These are phyloP conservation scores for Eucalyptus pauciflora DNA, from an alignment of 345 rosid species.

Conservation along the genomic window DNA sequence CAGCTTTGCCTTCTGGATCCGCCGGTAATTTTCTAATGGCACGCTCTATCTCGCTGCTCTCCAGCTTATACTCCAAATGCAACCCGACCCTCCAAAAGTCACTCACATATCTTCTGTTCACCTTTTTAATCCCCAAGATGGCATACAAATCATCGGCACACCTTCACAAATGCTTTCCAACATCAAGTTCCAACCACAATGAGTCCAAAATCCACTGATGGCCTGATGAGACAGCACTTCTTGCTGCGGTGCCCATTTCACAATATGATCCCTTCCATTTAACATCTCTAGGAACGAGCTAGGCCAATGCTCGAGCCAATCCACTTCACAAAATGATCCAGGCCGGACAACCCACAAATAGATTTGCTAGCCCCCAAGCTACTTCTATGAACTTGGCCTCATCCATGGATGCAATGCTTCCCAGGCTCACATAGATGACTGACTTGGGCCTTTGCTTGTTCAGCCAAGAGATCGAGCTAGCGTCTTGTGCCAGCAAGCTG, in stretches of 20 bases:
- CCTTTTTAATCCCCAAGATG: not conserved
- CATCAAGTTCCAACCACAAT: not conserved
- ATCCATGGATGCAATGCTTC: constrained; percentile 10
- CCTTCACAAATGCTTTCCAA: constrained; percentile 1
- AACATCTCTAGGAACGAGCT: not conserved
- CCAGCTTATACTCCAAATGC: not conserved
- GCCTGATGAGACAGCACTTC: not conserved
- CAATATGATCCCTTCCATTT: not conserved
- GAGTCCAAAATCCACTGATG: not conserved
- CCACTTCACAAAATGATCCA: not conserved
- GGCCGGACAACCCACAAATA: not conserved
- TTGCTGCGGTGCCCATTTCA: not conserved
- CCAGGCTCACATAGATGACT: constrained; percentile 29
- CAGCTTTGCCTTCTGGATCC: not conserved
- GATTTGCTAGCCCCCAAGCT: not conserved
- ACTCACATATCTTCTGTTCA: not conserved
- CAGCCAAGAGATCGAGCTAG: constrained; percentile 14
- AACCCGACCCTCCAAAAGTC: not conserved
- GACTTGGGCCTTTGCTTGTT: constrained; percentile 15
- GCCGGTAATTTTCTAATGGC: not conserved
- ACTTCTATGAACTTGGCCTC: not conserved
- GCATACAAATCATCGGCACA: not conserved
- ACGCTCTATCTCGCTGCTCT: not conserved
- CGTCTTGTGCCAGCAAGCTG: constrained; percentile 8
- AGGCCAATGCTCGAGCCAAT: not conserved